phyloP scores from a whole-genome alignment of 208 protist genomes.

The Leishmania guyanensis region DNA sequence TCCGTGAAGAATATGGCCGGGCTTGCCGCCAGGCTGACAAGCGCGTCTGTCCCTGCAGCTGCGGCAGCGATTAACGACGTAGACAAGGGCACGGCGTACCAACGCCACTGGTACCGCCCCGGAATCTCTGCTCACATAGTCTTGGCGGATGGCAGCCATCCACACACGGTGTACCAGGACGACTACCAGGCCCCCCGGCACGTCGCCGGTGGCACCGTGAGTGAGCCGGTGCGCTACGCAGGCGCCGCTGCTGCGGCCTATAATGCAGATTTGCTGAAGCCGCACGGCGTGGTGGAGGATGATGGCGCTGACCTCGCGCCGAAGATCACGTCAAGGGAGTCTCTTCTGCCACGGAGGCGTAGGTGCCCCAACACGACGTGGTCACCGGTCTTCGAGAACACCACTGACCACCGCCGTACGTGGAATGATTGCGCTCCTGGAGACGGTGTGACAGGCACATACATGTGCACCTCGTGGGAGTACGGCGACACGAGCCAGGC shows the following conservation, averaged over 20 bases:
- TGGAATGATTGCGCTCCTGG: conserved; percentile 12
- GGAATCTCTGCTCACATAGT: conserved; percentile 34
- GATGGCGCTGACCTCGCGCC: conserved; percentile 58
- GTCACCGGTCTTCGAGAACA: conserved; percentile 7
- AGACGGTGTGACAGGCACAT: conserved; percentile 20
- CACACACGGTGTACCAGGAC: conserved; percentile 63
- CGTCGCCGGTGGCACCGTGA: neutral
- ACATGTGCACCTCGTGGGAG: conserved; percentile 73
- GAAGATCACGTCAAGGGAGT: conserved; percentile 74
- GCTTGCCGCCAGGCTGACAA: conserved; percentile 10
- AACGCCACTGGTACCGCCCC: conserved; percentile 29
- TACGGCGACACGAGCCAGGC: conserved; percentile 74
- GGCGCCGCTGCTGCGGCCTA: conserved; percentile 50
- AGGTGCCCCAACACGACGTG: conserved; percentile 1
- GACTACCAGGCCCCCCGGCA: conserved; percentile 38
- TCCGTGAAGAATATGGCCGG: conserved; percentile 26
- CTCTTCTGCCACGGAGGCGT: conserved; percentile 37
- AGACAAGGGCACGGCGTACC: conserved; percentile 24
- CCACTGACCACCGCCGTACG: neutral
- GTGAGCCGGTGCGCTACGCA: conserved; percentile 46
- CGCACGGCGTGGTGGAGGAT: conserved; percentile 34
- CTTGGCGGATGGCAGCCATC: conserved; percentile 42
- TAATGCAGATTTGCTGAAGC: conserved; percentile 61
- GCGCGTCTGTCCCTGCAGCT: conserved; percentile 6
- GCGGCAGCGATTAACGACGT: neutral